phyloP scores from a whole-genome alignment of 768 basidiomycete genomes.

The Kwoniella bestiolae region DNA sequence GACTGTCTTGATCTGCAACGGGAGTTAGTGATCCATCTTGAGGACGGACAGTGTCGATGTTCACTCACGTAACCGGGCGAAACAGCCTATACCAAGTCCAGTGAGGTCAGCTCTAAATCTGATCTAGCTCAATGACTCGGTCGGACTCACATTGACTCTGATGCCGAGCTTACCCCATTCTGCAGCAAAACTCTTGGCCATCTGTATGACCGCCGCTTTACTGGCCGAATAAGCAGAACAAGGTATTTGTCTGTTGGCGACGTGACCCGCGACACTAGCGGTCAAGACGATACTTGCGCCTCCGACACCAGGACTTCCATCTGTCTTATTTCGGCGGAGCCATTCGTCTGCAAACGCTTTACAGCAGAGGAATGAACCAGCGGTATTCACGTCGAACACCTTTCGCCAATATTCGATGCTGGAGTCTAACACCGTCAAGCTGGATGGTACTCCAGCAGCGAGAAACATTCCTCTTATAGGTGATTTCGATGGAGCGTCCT shows the following conservation, averaged over 20 bases:
- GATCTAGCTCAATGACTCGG: neutral
- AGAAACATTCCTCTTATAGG: conserved; percentile 30
- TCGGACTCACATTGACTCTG: conserved; percentile 52
- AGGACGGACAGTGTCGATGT: neutral
- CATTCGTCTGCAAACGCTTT: conserved; percentile 37
- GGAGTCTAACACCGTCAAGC: conserved; percentile 36
- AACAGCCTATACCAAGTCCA: conserved; percentile 33
- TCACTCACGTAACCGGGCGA: conserved; percentile 47
- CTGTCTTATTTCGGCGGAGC: conserved; percentile 9
- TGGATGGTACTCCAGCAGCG: conserved; percentile 39
- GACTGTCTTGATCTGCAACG: conserved; percentile 33
- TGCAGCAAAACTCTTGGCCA: conserved; percentile 54
- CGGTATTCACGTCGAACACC: conserved; percentile 47
- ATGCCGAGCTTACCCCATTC: conserved; percentile 56
- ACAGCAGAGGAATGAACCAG: conserved; percentile 30
- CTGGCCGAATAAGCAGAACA: conserved; percentile 53
- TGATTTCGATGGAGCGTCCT: conserved; percentile 3
- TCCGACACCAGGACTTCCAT: conserved; percentile 11
- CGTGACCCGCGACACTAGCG: conserved; percentile 34
- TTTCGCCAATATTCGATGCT: conserved; percentile 33
- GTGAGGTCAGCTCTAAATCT: neutral
- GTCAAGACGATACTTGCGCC: conserved; percentile 43
- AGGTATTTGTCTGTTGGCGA: conserved; percentile 34
- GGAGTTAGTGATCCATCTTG: neutral
- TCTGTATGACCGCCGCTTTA: conserved; percentile 56